Base-by-base conservation (phyloP, 345 rosid species). In the Luvunga scandens region DNA sequence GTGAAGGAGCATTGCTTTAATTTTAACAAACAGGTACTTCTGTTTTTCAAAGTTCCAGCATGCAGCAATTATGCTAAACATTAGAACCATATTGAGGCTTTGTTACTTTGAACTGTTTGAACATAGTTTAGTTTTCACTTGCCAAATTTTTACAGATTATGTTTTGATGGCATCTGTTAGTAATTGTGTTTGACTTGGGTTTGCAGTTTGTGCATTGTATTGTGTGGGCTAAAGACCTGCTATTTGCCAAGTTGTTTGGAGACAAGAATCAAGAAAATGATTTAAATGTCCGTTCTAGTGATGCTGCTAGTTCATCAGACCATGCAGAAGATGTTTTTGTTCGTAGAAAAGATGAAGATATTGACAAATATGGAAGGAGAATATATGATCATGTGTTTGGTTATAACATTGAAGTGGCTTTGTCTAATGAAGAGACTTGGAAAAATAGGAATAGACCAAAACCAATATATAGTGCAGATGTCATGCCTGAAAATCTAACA, bases 361-460 rank as follows among this genome's bases (percentile, higher is more conserved):
- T 91, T 71, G 92, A 90, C 77, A 87, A 88, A 78, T 97, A 97
- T 84, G 93, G 96, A 85, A 91, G 92, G 84, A 91, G 94, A 85
- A 94, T 97, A 85, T 97, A 84, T 79, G 99, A 97, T 87, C 99
- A 97, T 63, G 98, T 97, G 25, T 97, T 97, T 85, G 99, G 99
- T 84, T 90, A 86, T 82, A 97, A 97, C 88, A 94, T 93, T 75
- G 95, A 92, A 89, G 81, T 82, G 48, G 98, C 99, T 83, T 84
- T 94, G 86, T 86, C 98, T 81, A 94, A 94, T 86, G 93, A 93
- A 83, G 96, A 97, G 86, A 91, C 98, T 31, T 97, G 99, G 99
- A 97, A 91, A 86, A 94, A 85, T 63, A 91, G 98, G 50, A 85
- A 66, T 80, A 87, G 70, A 73, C 99, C 99, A 36, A 90, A 84